Evolutionary conservation across 257 asterid species (phyloP), one percentile per base, ranked within the genome.

Genomic region (Nicotiana undulata): DNA sequence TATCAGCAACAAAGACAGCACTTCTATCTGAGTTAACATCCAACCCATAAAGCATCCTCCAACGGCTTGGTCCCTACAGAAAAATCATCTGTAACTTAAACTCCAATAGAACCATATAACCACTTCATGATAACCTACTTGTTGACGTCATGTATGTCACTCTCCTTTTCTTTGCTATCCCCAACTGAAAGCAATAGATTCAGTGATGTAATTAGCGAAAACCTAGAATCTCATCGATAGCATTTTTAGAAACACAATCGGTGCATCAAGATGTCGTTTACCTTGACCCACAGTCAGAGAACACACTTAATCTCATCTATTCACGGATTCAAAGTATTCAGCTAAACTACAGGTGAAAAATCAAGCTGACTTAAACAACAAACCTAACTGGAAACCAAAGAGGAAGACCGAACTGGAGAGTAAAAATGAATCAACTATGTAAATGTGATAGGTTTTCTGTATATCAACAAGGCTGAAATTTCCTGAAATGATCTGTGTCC

Each of bases 1-100:
- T 93, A 93, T 95, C 99, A 1, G 98, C 96, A 79, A 93, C 93
- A 49, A 93, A 86, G 85, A 90, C 89, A 83, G 86, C 70, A 81
- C 91, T 89, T 90, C 84, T 93, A 51, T 95, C 96, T 51, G 90
- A 74, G 85, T 95, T 92, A 87, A 92, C 82, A 79, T 92, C 99
- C 96, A 95, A 85, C 58, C 99, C 99, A 61, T 93, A 95, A 66
- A 95, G 88, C 99, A 95, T 95, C 88, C 91, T 92, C 99, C 99
- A 95, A 20, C 79, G 84, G 87, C 83, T 93, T 82, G 95, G 92
- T 76, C 98, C 98, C 99, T 95, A 76, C 65, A 85, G 63, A 72
- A 79, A 87, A 87, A 81, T 37, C 75, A 56, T 28, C 29, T 85
- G 65, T 49, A 81, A 60, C 75, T n/a, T 55, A 79, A 81, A 44